Evolutionary conservation across 2,329 filamentous ascomycete species (phyloP).

Genomic region (Nemania sp.): DNA sequence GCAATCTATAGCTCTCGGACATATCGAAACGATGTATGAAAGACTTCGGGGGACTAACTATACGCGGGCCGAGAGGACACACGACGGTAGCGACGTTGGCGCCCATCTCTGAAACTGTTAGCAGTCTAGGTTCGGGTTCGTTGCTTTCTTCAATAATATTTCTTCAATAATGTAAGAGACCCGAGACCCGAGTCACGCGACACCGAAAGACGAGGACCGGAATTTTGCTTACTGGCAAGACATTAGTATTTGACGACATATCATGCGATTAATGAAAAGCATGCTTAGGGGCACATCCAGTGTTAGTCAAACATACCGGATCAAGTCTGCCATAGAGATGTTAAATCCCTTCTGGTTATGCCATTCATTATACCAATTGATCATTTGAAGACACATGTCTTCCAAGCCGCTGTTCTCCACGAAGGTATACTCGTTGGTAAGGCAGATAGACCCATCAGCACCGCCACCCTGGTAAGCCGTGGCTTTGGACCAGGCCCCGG

Average conservation of each 20-base stretch:
- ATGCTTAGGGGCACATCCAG: too few species aligned
- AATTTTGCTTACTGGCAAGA: conserved; percentile 8
- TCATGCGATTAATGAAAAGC: not conserved
- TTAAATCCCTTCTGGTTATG: conserved; percentile 40
- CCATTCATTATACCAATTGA: conserved; percentile 42
- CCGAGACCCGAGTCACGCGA: not conserved
- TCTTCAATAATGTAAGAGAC: not conserved
- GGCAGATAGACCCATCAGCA: conserved; percentile 53
- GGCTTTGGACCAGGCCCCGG: conserved; percentile 49
- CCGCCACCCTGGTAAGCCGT: conserved; percentile 45
- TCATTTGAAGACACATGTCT: conserved; percentile 47
- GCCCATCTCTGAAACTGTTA: conserved; percentile 47
- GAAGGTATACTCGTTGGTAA: conserved; percentile 46
- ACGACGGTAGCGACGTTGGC: conserved; percentile 55
- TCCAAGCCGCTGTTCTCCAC: conserved; percentile 54
- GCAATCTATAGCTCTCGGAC: too few species aligned
- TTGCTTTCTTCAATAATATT: not conserved
- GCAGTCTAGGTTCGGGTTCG: not conserved
- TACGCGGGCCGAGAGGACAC: conserved; percentile 51
- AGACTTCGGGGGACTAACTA: too few species aligned
- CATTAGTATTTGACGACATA: not conserved
- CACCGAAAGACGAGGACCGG: not conserved
- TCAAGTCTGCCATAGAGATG: conserved; percentile 59
- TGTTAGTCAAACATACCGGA: conserved; percentile 38
- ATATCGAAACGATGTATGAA: too few species aligned